Evolutionary conservation across 1,284 basidiomycete genomes (phyloP), one percentile per base, ranked within the genome.

Genomic region (Salmacisia buchloeana): DNA sequence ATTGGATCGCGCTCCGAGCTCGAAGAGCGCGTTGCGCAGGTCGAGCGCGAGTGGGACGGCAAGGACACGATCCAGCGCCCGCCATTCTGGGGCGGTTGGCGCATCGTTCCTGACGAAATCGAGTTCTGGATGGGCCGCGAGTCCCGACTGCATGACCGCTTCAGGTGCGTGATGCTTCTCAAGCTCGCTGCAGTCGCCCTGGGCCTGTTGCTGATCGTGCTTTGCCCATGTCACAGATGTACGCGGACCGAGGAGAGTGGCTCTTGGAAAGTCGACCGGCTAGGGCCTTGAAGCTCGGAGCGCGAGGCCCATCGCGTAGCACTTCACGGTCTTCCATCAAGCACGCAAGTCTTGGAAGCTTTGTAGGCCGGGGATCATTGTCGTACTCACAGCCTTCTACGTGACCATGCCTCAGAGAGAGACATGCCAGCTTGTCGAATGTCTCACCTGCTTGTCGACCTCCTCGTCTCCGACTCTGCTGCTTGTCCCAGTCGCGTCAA

Each of bases 71-170:
- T 54, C 58, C 87, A 59, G 27, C 36, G 65, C 69, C 13, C 66
- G 62, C 88, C 90, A 6, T 91, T 91, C 80, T 99, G 96, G 96
- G 94, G 94, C 63, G 94, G 94, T 2, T 97, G 91, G 88, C 85
- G 94, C 71, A 85, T 99, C 41, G 84, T 97, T 6, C 96, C 96
- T 15, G 85, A 86, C 89, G 94, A 80, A 80, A 88, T 85, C 12
- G 77, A 79, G 66, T 79, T 79, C 52, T 79, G 77, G 77, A 67
- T 69, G 23, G 77, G 77, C 34, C 65, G 77, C 23, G 67, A 67
- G 10, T 77, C 72, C 60, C 63, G 77, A 21, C 64, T 79, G 34
- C 77, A 79, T 43, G 77, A 79, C 59, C 61, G 77, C 2, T 77
- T 76, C 63, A 65, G 72, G 61, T 73, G 63, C 57, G 70, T 63